A percentile compares a stretch with the other conserved stretches of the same genome.
These are phyloP conservation scores for Diaporthe eres DNA, from an alignment of 2,329 filamentous ascomycete species.

Conservation along the genomic window DNA sequence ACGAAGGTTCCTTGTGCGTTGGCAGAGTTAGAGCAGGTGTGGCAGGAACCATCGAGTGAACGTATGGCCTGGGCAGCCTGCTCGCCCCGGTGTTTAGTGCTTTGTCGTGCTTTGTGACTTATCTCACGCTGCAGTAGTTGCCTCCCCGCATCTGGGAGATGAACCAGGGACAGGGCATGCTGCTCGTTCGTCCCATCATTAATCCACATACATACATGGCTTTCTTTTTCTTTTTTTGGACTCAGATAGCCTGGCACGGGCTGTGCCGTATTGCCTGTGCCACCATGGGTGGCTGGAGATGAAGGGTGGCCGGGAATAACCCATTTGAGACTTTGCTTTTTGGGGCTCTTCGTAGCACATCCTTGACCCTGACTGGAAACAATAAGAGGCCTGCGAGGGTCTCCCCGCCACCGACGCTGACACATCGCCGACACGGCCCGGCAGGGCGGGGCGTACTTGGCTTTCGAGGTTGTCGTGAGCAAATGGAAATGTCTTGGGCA, in stretches of 20 bases:
- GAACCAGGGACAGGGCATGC: slow-evolving; percentile 3
- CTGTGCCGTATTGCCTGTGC: neutral
- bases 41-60: too few relatives aligned
- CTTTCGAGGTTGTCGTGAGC: neutral
- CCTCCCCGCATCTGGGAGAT: slow-evolving; percentile 19
- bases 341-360: neutral
- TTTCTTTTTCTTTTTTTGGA: neutral
- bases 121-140: neutral
- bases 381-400: neutral
- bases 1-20: neutral
- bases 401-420: slow-evolving; percentile 18
- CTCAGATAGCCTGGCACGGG: neutral
- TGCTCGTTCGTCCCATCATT: slow-evolving; percentile 13
- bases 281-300: slow-evolving; percentile 2
- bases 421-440: slow-evolving; percentile 27
- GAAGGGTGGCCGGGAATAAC: neutral
- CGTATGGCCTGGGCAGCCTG: neutral
- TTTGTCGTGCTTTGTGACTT: neutral
- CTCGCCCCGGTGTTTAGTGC: neutral
- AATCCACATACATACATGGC: neutral
- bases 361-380: neutral
- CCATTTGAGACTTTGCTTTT: slow-evolving; percentile 16
- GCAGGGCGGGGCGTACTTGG: slow-evolving; percentile 7
- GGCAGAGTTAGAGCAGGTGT: neutral
- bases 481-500: neutral